Conservation (phyloP, 2,329 filamentous ascomycete genomes). For the Clarireedia homoeocarpa region DNA sequence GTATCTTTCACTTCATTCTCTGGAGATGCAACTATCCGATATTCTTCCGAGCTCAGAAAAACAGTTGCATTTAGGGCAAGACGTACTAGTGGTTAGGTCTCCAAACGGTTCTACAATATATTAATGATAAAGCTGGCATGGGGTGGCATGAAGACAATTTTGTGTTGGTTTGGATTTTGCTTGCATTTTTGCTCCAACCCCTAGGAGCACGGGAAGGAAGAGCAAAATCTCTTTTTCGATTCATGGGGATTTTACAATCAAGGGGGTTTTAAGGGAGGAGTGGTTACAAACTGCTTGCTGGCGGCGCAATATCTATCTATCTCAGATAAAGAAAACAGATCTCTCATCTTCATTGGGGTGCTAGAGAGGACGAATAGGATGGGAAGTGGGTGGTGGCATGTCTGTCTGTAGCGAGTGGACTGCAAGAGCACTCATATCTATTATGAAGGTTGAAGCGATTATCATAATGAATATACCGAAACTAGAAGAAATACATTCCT, state of each 20-base stretch:
- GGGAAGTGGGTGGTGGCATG: constrained; percentile 2
- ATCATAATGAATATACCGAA: constrained; percentile 14
- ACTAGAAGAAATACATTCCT: constrained; percentile 8
- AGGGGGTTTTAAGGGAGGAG: constrained; percentile 6
- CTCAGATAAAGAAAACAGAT: background rate
- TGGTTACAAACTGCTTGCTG: constrained; percentile 5
- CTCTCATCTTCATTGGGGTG: background rate
- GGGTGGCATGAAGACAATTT: constrained; percentile 8
- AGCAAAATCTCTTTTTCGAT: constrained; percentile 10
- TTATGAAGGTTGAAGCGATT: constrained; percentile 5
- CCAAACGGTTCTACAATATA: constrained; percentile 7
- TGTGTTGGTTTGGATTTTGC: constrained; percentile 9
- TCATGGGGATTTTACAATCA: background rate
- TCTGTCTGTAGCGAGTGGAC: constrained; percentile 6
- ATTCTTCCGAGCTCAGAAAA: constrained; percentile 12
- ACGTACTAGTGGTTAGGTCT: constrained; percentile 3
- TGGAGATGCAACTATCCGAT: constrained; percentile 14
- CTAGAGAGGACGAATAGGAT: background rate
- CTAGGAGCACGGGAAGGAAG: constrained; percentile 6
- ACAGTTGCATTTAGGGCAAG: constrained; percentile 11
- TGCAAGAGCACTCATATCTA: constrained; percentile 10
- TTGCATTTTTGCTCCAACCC: constrained; percentile 8
- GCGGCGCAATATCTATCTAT: constrained; percentile 6
- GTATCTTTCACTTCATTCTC: constrained; percentile 2
- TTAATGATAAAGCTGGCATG: constrained; percentile 11